Conservation (phyloP, 805 yeast species). For the Ogataea naganishii region DNA sequence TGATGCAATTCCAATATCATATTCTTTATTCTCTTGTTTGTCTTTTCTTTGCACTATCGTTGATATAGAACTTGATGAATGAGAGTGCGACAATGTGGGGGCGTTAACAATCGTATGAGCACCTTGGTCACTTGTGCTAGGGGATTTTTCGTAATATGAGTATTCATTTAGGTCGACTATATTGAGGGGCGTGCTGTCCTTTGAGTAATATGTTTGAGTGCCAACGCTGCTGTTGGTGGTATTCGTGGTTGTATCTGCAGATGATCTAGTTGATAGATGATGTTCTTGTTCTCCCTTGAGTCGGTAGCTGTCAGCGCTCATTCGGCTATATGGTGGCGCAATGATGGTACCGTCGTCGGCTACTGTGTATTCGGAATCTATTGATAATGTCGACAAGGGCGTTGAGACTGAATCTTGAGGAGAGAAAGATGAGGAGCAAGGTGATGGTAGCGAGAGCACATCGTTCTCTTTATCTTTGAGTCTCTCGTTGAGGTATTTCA, state of each 20-base stretch:
- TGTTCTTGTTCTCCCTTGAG: constrained; percentile 1
- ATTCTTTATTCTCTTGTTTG: background rate
- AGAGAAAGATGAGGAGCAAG: constrained; percentile 8
- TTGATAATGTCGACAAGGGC: constrained; percentile 19
- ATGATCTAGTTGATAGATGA: constrained; percentile 3
- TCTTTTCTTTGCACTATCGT: background rate
- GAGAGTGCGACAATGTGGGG: background rate
- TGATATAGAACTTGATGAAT: constrained; percentile 1
- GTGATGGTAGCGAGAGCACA: background rate
- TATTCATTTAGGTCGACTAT: no score
- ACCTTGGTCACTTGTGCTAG: no score
- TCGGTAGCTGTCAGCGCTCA: constrained; percentile 1
- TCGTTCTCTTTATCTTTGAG: constrained; percentile 1
- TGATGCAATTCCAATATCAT: background rate
- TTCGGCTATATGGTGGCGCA: background rate
- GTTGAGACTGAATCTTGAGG: constrained; percentile 19
- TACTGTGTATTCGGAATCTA: background rate
- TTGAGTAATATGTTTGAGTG: no score
- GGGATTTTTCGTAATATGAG: no score
- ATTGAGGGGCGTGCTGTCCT: no score
- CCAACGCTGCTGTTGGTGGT: background rate
- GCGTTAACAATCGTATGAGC: background rate
- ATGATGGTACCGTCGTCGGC: background rate
- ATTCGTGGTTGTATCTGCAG: background rate
- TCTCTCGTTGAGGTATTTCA: constrained; percentile 20